These are phyloP conservation scores for Saccharomyces hybrid DNA, from an alignment of 1,139 yeast genomes.

Conservation along the genomic window DNA sequence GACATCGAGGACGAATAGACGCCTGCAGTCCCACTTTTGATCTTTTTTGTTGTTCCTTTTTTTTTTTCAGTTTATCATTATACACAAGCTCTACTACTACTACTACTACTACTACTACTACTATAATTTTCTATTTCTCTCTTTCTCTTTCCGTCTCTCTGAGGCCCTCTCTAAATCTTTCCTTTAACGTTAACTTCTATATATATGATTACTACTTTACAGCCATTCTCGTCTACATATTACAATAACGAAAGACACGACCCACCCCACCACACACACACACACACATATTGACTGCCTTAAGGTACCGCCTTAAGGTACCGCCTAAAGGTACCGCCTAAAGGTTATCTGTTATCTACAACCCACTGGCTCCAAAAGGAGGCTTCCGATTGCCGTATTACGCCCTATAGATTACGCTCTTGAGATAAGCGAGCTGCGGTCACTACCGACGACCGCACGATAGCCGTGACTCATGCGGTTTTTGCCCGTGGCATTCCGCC, in stretches of 20 bases:
- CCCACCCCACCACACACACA: not conserved
- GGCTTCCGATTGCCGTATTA: not conserved
- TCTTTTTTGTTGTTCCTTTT: not conserved
- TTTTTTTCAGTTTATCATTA: not conserved
- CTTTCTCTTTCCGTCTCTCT: not conserved
- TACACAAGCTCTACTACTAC: not conserved
- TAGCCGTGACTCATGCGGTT: not conserved
- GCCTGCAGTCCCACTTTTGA: not conserved
- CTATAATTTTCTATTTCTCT: not conserved
- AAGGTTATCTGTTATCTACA: not conserved
- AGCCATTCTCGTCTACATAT: not conserved
- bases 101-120: not conserved
- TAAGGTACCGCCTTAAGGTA: no score
- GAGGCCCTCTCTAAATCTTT: not conserved
- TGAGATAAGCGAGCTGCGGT: not conserved
- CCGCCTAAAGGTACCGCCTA: not conserved
- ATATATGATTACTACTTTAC: not conserved
- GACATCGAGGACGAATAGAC: constrained; percentile 7
- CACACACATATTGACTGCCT: not conserved
- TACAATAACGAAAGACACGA: not conserved
- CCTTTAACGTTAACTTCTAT: not conserved
- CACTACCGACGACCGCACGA: not conserved
- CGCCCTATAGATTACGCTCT: not conserved
- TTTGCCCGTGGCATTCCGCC: not conserved
- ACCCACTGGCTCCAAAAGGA: not conserved